Percentiles rank a stretch among this genome's conserved stretches.
phyloP scores from a whole-genome alignment of 768 basidiomycete genomes.

The Lactifluus echinatus region DNA sequence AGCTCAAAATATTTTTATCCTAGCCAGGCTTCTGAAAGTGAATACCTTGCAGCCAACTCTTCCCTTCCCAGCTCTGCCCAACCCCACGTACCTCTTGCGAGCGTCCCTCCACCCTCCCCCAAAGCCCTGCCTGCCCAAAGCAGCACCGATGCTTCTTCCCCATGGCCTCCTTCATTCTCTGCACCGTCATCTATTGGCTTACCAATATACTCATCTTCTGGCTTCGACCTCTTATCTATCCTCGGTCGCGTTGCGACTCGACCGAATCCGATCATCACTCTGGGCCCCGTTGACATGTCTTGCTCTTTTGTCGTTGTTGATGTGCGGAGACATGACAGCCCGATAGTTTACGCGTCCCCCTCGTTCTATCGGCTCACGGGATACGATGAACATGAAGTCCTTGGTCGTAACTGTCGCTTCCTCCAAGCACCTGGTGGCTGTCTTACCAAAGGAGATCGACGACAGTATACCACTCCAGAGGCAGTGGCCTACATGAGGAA shows the following conservation, averaged over 20 bases:
- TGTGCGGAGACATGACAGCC: constrained; percentile 66
- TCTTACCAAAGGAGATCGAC: constrained; percentile 42
- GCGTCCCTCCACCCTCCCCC: not conserved
- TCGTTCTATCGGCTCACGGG: constrained; percentile 73
- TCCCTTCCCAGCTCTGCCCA: constrained; percentile 11
- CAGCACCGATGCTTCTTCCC: not conserved
- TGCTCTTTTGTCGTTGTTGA: constrained; percentile 93
- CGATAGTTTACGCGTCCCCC: constrained; percentile 88
- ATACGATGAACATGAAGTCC: constrained; percentile 63
- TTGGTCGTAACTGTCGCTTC: constrained; percentile 89
- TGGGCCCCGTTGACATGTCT: constrained; percentile 89
- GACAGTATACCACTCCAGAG: constrained; percentile 54
- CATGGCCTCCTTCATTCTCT: constrained; percentile 15
- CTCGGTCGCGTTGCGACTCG: constrained; percentile 70
- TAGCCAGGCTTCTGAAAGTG: not conserved
- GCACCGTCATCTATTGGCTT: constrained; percentile 27
- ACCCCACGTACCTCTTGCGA: not conserved
- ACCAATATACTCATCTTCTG: constrained; percentile 81
- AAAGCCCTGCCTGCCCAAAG: not conserved
- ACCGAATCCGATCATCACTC: constrained; percentile 59
- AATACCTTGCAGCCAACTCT: constrained; percentile 2
- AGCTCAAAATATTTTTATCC: constrained; percentile 5
- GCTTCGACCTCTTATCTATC: constrained; percentile 83
- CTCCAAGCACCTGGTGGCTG: constrained; percentile 69
- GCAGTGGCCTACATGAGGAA: constrained; percentile 62